Percentiles rank a stretch among this genome's conserved stretches.
Conservation (phyloP, 225 moss, liverwort and hornwort species). For the Lunularia cruciata region DNA sequence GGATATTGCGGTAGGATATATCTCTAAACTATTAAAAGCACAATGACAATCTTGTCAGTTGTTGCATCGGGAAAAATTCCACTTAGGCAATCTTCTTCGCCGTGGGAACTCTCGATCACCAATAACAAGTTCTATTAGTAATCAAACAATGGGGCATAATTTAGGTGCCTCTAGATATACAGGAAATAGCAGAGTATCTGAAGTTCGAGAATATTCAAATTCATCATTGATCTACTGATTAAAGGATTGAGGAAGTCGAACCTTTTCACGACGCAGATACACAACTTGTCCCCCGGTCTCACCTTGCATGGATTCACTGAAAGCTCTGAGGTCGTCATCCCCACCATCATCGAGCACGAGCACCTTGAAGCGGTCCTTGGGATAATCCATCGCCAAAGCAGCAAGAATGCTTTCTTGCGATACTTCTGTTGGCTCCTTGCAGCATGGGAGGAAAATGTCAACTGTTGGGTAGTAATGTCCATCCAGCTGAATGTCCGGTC, state of each 20-base stretch:
- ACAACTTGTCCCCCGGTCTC: slow-evolving; percentile 33
- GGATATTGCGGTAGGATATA: no score
- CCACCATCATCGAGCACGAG: slow-evolving; percentile 37
- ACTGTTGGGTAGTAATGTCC: slow-evolving; percentile 27
- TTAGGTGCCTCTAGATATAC: no score
- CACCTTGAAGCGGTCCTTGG: slow-evolving; percentile 32
- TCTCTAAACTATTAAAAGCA: no score
- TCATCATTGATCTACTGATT: no score
- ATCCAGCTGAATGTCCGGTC: slow-evolving; percentile 32
- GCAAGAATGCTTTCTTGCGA: slow-evolving; percentile 38
- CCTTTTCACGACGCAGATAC: slow-evolving; percentile 46
- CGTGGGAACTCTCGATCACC: no score
- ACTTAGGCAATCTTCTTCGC: no score
- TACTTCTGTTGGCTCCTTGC: slow-evolving; percentile 46
- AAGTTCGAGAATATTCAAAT: no score
- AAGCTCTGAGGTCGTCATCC: slow-evolving; percentile 34
- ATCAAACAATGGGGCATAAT: no score
- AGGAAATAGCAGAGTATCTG: no score
- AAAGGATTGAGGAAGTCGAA: slow-evolving; percentile 1
- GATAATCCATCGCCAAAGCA: slow-evolving; percentile 37
- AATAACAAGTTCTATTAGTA: no score
- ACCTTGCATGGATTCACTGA: slow-evolving; percentile 29
- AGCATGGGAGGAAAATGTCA: slow-evolving; percentile 39
- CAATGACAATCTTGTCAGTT: no score
- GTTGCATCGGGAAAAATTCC: no score